A percentile compares a stretch with the other conserved stretches of the same genome.
phyloP scores from a whole-genome alignment of 202 grass and related monocot genomes.

The Schoenoplectus triqueter region DNA sequence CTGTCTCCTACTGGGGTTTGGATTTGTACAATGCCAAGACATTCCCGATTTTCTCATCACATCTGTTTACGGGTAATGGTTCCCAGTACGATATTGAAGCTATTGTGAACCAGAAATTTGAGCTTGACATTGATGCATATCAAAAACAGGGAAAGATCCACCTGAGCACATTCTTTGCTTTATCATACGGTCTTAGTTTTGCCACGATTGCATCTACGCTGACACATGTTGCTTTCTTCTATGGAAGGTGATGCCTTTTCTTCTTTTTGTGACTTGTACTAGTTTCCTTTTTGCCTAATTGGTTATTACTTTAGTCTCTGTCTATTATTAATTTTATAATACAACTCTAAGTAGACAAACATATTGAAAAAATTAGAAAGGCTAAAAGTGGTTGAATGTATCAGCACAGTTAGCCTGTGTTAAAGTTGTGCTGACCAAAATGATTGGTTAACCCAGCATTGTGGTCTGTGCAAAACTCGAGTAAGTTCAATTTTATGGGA shows the following conservation, averaged over 20 bases:
- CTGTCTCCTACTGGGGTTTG: constrained; percentile 60
- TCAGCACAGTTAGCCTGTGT: neutral
- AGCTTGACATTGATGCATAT: constrained; percentile 67
- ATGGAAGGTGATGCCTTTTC: constrained; percentile 54
- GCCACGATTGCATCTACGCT: constrained; percentile 70
- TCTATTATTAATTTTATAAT: neutral
- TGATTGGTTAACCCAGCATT: neutral
- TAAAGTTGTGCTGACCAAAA: neutral
- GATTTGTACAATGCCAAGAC: constrained; percentile 63
- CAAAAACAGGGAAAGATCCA: constrained; percentile 64
- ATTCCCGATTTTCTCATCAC: constrained; percentile 68
- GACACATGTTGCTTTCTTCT: constrained; percentile 72
- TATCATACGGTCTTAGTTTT: constrained; percentile 74
- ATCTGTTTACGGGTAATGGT: constrained; percentile 56
- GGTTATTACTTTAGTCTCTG: neutral
- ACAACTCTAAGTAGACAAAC: neutral
- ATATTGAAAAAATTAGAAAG: neutral
- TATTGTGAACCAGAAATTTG: constrained; percentile 74
- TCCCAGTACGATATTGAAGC: constrained; percentile 64
- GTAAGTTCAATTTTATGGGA: neutral
- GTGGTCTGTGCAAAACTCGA: neutral
- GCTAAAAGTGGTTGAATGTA: neutral
- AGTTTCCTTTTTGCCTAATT: neutral
- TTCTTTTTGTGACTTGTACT: neutral
- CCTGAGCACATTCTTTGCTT: constrained; percentile 75